Evolutionary conservation across 495 filamentous ascomycete genomes (phyloP).

Genomic region (Penicillium canescens): DNA sequence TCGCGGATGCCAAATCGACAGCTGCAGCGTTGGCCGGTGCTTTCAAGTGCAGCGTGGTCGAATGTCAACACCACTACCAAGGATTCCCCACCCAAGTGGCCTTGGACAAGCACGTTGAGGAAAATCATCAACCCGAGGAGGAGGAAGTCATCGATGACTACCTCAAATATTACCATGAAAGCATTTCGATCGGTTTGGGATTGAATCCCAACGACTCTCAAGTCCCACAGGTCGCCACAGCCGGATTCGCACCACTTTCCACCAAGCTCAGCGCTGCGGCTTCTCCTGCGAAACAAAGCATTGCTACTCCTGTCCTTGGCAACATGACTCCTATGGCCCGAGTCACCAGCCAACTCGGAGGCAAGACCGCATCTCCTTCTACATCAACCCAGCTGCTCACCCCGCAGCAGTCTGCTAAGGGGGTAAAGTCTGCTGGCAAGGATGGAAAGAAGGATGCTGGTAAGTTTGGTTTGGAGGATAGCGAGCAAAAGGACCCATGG

Average conservation of each 20-base stretch:
- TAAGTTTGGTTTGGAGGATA: slow-evolving; percentile 18
- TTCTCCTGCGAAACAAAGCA: slow-evolving; percentile 35
- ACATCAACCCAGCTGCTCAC: slow-evolving; percentile 43
- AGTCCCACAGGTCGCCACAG: slow-evolving; percentile 18
- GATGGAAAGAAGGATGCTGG: slow-evolving; percentile 31
- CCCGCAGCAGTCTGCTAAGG: slow-evolving; percentile 34
- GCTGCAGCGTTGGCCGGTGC: slow-evolving; percentile 27
- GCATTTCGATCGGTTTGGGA: slow-evolving; percentile 37
- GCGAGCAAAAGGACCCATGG: slow-evolving; percentile 38
- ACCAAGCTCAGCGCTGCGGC: slow-evolving; percentile 26
- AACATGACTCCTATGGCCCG: slow-evolving; percentile 45
- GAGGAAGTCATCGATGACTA: slow-evolving; percentile 47
- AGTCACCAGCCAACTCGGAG: slow-evolving; percentile 36
- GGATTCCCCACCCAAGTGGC: slow-evolving; percentile 46
- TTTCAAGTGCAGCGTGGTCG: slow-evolving; percentile 45
- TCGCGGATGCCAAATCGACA: slow-evolving; percentile 34
- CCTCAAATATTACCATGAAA: slow-evolving; percentile 47
- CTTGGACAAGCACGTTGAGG: slow-evolving; percentile 49
- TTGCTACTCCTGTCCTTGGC: slow-evolving; percentile 36
- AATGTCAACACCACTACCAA: slow-evolving; percentile 46
- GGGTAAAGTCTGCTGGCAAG: slow-evolving; percentile 29
- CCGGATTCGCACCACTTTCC: slow-evolving; percentile 6
- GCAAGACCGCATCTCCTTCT: slow-evolving; percentile 41
- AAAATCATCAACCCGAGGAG: slow-evolving; percentile 44
- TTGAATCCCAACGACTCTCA: slow-evolving; percentile 33